Evolutionary conservation across 768 basidiomycete species (phyloP).

Genomic region (Tylopilus plumbeoviolaceoides): DNA sequence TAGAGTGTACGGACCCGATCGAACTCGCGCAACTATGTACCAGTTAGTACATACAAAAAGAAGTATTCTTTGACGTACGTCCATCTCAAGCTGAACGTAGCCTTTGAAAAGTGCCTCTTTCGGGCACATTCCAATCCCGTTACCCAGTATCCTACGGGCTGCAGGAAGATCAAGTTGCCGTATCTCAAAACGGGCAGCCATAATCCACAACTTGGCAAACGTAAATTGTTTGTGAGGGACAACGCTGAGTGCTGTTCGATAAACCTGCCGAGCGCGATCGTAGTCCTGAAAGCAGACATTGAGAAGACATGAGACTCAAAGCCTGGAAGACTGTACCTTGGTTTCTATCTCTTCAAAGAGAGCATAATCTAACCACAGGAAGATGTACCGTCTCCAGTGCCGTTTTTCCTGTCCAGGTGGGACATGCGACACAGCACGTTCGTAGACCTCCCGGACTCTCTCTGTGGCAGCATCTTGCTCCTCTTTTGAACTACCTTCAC

Average conservation of each 20-base stretch:
- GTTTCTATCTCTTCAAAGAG: conserved; percentile 95
- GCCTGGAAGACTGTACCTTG: conserved; percentile 49
- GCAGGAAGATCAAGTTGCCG: conserved; percentile 75
- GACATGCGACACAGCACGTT: conserved; percentile 91
- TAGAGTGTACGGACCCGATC: conserved; percentile 89
- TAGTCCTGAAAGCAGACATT: conserved; percentile 55
- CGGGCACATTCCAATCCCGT: conserved; percentile 91
- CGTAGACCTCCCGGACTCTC: conserved; percentile 90
- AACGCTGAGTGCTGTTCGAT: conserved; percentile 82
- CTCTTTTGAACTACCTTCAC: conserved; percentile 69
- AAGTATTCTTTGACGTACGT: conserved; percentile 44
- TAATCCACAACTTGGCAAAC: conserved; percentile 94
- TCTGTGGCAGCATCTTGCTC: conserved; percentile 59
- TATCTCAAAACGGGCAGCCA: conserved; percentile 90
- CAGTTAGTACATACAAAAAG: conserved; percentile 6
- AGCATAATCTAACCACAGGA: conserved; percentile 93
- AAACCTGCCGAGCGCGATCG: conserved; percentile 82
- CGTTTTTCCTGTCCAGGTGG: conserved; percentile 93
- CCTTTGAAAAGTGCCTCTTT: conserved; percentile 95
- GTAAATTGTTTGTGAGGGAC: conserved; percentile 97
- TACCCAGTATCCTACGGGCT: conserved; percentile 86
- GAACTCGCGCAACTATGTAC: conserved; percentile 79
- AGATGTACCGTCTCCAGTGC: conserved; percentile 87
- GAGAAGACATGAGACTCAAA: neutral
- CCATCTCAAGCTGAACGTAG: conserved; percentile 91